These are phyloP conservation scores for Protomyces arabidopsidicola DNA, from an alignment of 1,139 yeast species.

Conservation along the genomic window DNA sequence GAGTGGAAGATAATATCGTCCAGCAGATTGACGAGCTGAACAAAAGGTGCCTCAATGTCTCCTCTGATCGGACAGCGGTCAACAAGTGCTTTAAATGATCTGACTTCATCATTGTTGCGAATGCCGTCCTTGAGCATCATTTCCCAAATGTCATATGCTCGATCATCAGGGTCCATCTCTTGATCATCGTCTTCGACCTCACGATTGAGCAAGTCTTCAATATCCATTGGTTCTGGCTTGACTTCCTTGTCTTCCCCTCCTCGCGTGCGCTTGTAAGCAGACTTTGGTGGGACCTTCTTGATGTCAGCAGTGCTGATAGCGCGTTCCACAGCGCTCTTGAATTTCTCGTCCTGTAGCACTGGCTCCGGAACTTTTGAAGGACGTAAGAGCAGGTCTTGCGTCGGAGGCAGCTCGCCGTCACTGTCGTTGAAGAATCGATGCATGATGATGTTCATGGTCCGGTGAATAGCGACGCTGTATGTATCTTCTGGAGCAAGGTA, in stretches of 20 bases:
- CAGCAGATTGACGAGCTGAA: slow-evolving; percentile 16
- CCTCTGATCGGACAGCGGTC: slow-evolving; percentile 1
- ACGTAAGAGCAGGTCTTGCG: not conserved
- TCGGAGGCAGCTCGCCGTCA: slow-evolving; percentile 23
- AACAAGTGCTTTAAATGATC: slow-evolving; percentile 16
- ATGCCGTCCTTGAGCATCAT: slow-evolving; percentile 8
- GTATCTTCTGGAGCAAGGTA: slow-evolving; percentile 34
- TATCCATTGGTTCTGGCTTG: slow-evolving; percentile 12
- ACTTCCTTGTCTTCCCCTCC: slow-evolving; percentile 14
- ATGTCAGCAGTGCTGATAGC: slow-evolving; percentile 32
- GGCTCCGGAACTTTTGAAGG: not conserved
- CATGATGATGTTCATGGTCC: slow-evolving; percentile 38
- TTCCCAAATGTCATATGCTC: not conserved
- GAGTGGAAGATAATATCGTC: slow-evolving; percentile 9
- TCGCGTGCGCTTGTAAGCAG: slow-evolving; percentile 30
- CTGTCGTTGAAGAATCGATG: slow-evolving; percentile 37
- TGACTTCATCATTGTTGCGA: slow-evolving; percentile 19
- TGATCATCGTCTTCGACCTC: not conserved
- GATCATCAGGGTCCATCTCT: not conserved
- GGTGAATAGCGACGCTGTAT: slow-evolving; percentile 38
- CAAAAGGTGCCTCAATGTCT: slow-evolving; percentile 23
- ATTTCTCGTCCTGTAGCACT: not conserved
- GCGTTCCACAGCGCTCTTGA: not conserved
- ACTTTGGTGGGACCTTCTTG: slow-evolving; percentile 28
- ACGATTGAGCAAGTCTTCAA: slow-evolving; percentile 32